Evolutionary conservation across 1,284 basidiomycete genomes (phyloP).

Genomic region (Chondrostereum purpureum): DNA sequence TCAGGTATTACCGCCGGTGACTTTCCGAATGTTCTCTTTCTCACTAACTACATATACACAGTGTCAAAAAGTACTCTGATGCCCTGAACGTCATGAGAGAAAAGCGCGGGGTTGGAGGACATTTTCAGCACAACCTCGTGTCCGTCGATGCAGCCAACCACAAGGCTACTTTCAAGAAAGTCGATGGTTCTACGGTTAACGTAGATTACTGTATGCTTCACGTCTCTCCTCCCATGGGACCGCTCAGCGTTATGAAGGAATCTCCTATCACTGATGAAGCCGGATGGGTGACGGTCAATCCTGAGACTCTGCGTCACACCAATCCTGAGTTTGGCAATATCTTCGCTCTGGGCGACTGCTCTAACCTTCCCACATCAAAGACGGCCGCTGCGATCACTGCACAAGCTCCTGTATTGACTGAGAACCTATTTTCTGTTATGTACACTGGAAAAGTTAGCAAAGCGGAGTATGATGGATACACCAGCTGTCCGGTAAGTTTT

Average conservation of each 20-base stretch:
- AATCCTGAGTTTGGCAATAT: slow-evolving; percentile 79
- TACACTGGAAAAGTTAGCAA: slow-evolving; percentile 62
- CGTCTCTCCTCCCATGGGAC: slow-evolving; percentile 88
- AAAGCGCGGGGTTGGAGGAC: slow-evolving; percentile 73
- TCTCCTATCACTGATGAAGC: slow-evolving; percentile 74
- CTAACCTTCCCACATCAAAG: slow-evolving; percentile 90
- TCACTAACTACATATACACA: not conserved
- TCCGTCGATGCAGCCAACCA: slow-evolving; percentile 64
- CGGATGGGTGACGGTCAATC: slow-evolving; percentile 87
- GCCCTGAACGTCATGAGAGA: slow-evolving; percentile 75
- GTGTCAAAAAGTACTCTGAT: slow-evolving; percentile 86
- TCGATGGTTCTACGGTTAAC: slow-evolving; percentile 59
- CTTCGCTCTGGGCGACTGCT: slow-evolving; percentile 88
- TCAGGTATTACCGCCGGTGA: slow-evolving; percentile 34
- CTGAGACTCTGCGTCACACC: slow-evolving; percentile 75
- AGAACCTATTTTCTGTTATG: slow-evolving; percentile 73
- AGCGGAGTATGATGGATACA: slow-evolving; percentile 80
- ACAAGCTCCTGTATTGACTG: slow-evolving; percentile 88
- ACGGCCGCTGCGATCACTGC: slow-evolving; percentile 92
- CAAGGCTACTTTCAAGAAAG: slow-evolving; percentile 79
- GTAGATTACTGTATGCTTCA: slow-evolving; percentile 84
- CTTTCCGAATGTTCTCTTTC: not conserved
- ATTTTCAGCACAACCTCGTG: slow-evolving; percentile 83
- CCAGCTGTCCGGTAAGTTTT: slow-evolving; percentile 68
- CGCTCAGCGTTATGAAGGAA: slow-evolving; percentile 75